phyloP scores from a whole-genome alignment of 352 stramenopile species.

The Albugo laibachii region DNA sequence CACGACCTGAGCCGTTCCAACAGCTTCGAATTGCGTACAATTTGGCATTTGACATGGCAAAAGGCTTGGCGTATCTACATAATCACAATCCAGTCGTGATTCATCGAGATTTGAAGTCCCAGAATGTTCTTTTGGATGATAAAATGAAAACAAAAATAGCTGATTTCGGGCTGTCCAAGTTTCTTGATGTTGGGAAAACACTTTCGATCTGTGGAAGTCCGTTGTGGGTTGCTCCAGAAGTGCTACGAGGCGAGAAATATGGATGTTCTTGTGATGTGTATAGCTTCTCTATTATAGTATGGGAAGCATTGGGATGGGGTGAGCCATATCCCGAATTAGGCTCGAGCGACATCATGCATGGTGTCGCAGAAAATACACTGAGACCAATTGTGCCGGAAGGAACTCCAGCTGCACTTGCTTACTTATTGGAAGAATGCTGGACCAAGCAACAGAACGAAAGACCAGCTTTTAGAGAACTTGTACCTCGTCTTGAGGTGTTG shows the following conservation, averaged over 20 bases:
- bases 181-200: constrained; percentile 70
- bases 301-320: constrained; percentile 54
- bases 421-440: constrained; percentile 62
- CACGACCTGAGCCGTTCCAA: constrained; percentile 21
- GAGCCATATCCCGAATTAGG: constrained; percentile 62
- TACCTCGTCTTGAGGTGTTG: constrained; percentile 64
- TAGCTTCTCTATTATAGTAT: constrained; percentile 83
- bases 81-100: constrained; percentile 94
- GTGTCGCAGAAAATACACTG: constrained; percentile 50
- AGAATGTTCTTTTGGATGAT: constrained; percentile 65
- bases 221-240: constrained; percentile 62
- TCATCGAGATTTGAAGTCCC: constrained; percentile 80
- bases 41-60: constrained; percentile 77
- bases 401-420: constrained; percentile 26
- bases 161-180: constrained; percentile 68
- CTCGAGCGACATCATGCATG: constrained; percentile 76
- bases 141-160: constrained; percentile 74
- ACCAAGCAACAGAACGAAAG: constrained; percentile 69
- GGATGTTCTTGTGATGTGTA: constrained; percentile 65
- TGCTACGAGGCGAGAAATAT: constrained; percentile 68
- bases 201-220: constrained; percentile 72
- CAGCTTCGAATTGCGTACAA: constrained; percentile 53
- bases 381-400: constrained; percentile 45
- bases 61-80: constrained; percentile 93
- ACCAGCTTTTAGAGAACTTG: constrained; percentile 62